These are phyloP conservation scores for Ensete ventricosum DNA, from an alignment of 176 grass and related monocot species.

Conservation along the genomic window DNA sequence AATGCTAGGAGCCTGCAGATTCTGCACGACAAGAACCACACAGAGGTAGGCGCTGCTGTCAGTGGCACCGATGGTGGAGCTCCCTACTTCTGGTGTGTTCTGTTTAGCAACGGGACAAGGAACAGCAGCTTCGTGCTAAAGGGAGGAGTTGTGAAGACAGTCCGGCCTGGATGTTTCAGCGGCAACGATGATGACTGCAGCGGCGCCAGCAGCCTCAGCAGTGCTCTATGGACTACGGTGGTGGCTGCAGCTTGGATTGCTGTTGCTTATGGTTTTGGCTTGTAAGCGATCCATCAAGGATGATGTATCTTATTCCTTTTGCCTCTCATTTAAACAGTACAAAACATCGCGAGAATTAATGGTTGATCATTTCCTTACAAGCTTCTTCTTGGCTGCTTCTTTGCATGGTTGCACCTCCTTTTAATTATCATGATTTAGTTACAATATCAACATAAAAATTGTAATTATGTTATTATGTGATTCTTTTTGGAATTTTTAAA, in stretches of 20 bases:
- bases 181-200: slow-evolving; percentile 74
- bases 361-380: no score
- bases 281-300: slow-evolving; percentile 20
- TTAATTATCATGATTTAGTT: no score
- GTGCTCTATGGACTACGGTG: slow-evolving; percentile 15
- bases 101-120: slow-evolving; percentile 70
- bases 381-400: no score
- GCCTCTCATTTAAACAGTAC: no score
- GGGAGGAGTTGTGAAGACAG: slow-evolving; percentile 55
- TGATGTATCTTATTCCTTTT: not conserved
- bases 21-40: slow-evolving; percentile 75
- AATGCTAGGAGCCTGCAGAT: slow-evolving; percentile 45
- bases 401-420: no score
- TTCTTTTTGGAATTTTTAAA: no score
- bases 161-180: slow-evolving; percentile 73
- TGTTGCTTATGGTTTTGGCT: slow-evolving; percentile 6
- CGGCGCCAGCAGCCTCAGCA: slow-evolving; percentile 13
- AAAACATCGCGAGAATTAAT: no score
- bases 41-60: slow-evolving; percentile 61
- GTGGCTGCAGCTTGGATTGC: slow-evolving; percentile 17
- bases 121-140: slow-evolving; percentile 62
- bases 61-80: slow-evolving; percentile 40
- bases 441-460: no score
- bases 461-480: no score
- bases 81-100: slow-evolving; percentile 81